Evolutionary conservation across 2,329 filamentous ascomycete genomes (phyloP), one percentile per base, ranked within the genome.

Genomic region (Akanthomyces uredinophilus): DNA sequence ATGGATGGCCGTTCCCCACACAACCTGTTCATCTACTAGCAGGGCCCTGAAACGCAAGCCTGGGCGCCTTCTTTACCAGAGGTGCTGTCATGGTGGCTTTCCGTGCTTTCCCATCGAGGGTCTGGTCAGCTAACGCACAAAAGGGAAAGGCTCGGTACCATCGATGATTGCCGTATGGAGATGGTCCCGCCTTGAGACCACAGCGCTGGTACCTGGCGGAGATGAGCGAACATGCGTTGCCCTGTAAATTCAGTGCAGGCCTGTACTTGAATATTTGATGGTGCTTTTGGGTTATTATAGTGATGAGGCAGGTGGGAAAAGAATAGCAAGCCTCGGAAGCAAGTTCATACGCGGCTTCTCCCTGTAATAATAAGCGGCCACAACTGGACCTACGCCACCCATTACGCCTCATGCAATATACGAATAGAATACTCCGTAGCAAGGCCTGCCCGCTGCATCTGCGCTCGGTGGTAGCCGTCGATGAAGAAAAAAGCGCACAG

Each of bases 41-140:
- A 61, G 44, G 51, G 52, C 22, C 53, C 29, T 61, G 60, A 61
- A 61, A 61, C 60, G 51, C 52, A 39, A 47, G 41, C 51, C 51
- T 39, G 16, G 27, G 39, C 50, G 39, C 37, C 43, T 37, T 54
- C 14, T 43, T 43, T 29, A n/a, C n/a, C n/a, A n/a, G n/a, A n/a
- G n/a, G n/a, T 7, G 29, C 20, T 41, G n/a, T 55, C 24, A n/a
- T 22, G 35, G 41, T 54, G 37, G 7, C 47, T 51, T 22, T 32
- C 27, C 18, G n/a, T n/a, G n/a, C n/a, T 24, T 22, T 32, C 27
- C 18, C 37, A 44, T 55, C 37, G 54, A 56, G 27, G 43, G 54
- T 57, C 54, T 35, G 11, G 2, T 4, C 10, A 39, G 4, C 51
- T 37, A 56, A 46, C 41, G 27, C 13, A 41, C 6, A 54, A 54